These are phyloP conservation scores for Tubosaeta sp. DNA, from an alignment of 768 basidiomycete species.

Conservation along the genomic window DNA sequence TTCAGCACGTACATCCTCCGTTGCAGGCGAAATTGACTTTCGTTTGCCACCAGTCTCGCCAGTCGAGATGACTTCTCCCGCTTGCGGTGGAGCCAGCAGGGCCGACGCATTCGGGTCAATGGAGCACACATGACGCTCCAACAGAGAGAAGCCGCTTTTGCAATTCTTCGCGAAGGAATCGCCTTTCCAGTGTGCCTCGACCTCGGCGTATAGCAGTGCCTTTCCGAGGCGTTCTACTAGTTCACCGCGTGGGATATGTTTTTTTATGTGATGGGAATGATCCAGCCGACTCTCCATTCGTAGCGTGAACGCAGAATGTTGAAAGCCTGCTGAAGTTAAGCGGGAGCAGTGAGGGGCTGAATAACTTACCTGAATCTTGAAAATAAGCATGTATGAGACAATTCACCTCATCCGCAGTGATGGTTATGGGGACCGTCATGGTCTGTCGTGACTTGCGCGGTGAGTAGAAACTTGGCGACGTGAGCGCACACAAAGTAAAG, in stretches of 20 bases:
- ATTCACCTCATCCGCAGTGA: slow-evolving; percentile 81
- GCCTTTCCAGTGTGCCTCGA: slow-evolving; percentile 77
- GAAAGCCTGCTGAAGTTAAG: slow-evolving; percentile 46
- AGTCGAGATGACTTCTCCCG: slow-evolving; percentile 9
- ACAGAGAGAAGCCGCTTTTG: slow-evolving; percentile 66
- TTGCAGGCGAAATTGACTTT: slow-evolving; percentile 45
- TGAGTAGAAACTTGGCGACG: neutral
- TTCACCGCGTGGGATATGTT: slow-evolving; percentile 78
- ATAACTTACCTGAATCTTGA: slow-evolving; percentile 65
- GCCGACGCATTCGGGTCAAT: slow-evolving; percentile 35
- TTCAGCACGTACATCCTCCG: slow-evolving; percentile 49
- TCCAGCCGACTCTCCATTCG: slow-evolving; percentile 72
- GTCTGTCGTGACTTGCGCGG: neutral
- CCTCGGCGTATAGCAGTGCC: slow-evolving; percentile 75
- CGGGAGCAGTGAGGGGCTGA: neutral
- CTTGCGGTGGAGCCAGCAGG: slow-evolving; percentile 14
- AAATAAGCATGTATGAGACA: slow-evolving; percentile 83
- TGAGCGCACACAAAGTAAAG: neutral
- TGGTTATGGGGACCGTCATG: slow-evolving; percentile 49
- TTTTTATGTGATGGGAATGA: slow-evolving; percentile 60
- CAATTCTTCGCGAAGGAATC: slow-evolving; percentile 61
- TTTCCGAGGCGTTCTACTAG: slow-evolving; percentile 77
- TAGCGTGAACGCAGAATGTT: slow-evolving; percentile 78
- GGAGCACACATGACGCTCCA: slow-evolving; percentile 71
- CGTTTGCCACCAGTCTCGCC: slow-evolving; percentile 40